phyloP scores from a whole-genome alignment of 1,139 yeast species.

The Kurtzmaniella quercitrusa region DNA sequence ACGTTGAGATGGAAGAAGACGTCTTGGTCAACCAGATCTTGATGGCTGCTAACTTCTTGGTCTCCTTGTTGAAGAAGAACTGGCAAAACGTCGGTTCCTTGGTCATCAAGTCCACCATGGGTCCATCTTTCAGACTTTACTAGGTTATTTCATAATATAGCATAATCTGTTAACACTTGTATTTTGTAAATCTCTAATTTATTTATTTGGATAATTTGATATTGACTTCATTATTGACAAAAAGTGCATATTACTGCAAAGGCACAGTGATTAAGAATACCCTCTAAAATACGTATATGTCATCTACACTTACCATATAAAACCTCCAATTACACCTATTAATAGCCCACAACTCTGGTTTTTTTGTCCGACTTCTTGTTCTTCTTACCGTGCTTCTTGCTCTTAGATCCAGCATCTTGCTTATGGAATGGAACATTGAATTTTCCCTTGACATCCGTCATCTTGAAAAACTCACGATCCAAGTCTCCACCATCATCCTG shows the following conservation, averaged over 20 bases:
- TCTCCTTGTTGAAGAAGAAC: constrained; percentile 99
- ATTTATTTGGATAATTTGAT: not conserved
- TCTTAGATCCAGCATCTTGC: constrained; percentile 26
- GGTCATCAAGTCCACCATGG: constrained; percentile 99
- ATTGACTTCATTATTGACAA: too few species aligned
- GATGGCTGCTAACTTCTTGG: constrained; percentile 99
- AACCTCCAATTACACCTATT: constrained; percentile 4
- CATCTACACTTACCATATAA: not conserved
- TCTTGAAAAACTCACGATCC: constrained; percentile 78
- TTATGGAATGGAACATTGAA: constrained; percentile 72
- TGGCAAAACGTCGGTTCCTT: constrained; percentile 99
- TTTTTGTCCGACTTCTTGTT: constrained; percentile 62
- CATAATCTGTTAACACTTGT: not conserved
- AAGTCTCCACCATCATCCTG: constrained; percentile 74
- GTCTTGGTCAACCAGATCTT: constrained; percentile 95
- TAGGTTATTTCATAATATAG: constrained; percentile 36
- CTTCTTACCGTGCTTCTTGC: constrained; percentile 78
- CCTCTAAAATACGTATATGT: not conserved
- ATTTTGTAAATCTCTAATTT: not conserved
- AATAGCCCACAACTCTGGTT: constrained; percentile 39
- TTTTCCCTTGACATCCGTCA: constrained; percentile 61
- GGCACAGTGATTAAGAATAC: too few species aligned
- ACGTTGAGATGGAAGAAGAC: constrained; percentile 98
- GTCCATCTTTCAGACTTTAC: constrained; percentile 99
- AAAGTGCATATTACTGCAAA: too few species aligned